A percentile compares a stretch with the other conserved stretches of the same genome.
phyloP scores from a whole-genome alignment of 1,284 basidiomycete species.

The Agaricales sp. region DNA sequence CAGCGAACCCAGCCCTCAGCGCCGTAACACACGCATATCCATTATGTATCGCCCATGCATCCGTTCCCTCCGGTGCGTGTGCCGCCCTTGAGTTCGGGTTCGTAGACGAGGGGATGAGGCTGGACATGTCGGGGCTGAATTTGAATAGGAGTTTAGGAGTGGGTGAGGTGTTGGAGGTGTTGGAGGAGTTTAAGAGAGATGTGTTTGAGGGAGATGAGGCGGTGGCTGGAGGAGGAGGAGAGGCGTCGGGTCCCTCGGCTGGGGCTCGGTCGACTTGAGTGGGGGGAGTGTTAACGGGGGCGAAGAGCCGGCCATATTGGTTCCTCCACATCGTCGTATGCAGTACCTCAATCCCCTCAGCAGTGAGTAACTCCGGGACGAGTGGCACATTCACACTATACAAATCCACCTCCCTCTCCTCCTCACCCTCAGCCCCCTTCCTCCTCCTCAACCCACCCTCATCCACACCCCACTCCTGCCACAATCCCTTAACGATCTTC shows the following conservation, averaged over 20 bases:
- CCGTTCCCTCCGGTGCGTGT: slow-evolving; percentile 70
- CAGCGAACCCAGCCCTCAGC: slow-evolving; percentile 61
- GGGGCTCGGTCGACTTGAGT: slow-evolving; percentile 15
- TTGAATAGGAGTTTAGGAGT: slow-evolving; percentile 49
- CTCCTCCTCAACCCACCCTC: slow-evolving; percentile 33
- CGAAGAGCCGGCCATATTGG: slow-evolving; percentile 67
- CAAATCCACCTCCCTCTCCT: slow-evolving; percentile 61
- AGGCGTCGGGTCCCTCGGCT: slow-evolving; percentile 35
- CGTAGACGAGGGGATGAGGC: slow-evolving; percentile 53
- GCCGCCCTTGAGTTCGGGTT: no score
- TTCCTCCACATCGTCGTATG: slow-evolving; percentile 76
- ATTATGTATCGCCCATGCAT: slow-evolving; percentile 68
- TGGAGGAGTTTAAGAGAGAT: not conserved
- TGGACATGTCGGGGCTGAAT: slow-evolving; percentile 71
- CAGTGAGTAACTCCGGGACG: slow-evolving; percentile 45
- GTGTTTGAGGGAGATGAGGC: not conserved
- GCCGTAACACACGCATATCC: slow-evolving; percentile 69
- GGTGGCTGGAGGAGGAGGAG: slow-evolving; percentile 2
- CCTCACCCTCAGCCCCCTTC: not conserved
- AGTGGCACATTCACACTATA: slow-evolving; percentile 80
- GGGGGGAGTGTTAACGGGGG: slow-evolving; percentile 24
- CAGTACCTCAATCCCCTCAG: slow-evolving; percentile 47
- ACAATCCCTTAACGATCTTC: slow-evolving; percentile 63
- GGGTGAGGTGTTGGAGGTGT: slow-evolving; percentile 1
- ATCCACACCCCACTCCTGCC: slow-evolving; percentile 71